Base-by-base conservation (phyloP, 2,329 filamentous ascomycete species). In the Colletotrichum gigasporum region DNA sequence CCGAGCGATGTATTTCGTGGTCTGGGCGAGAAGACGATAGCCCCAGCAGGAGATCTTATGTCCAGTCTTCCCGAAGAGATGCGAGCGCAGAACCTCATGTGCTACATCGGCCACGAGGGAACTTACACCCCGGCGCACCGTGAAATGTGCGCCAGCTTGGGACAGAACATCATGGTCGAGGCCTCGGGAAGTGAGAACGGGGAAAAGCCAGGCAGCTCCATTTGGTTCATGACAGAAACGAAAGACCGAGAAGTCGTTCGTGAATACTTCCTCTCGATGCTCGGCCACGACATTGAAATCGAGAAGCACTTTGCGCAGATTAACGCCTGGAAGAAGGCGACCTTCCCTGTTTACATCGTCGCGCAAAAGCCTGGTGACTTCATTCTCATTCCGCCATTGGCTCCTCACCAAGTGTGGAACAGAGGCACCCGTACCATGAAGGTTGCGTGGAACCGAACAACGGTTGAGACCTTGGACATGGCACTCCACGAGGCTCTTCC, bases 211-310 rank as follows among this genome's bases (percentile, higher is more conserved):
- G 96, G 96, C 2, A 97, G 92, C 57, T 97, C 96, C 0, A 87
- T 99, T 35, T 99, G 96, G 96, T 97, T 98, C 74, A 98, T 99
- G 96, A 98, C 96, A 0, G 94, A 97, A 75, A 94, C 90, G 34
- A 96, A 96, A 71, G 96, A 99, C 72, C 90, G 96, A 2, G 90
- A 94, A 66, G 85, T 95, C 4, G 94, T 98, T 2, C 90, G 94
- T 0, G 95, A 98, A 72, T 98, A 97, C 75, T 99, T 96, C 82
- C 81, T 96, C 50, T 97, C 94, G 1, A 92, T 93, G 76, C 84
- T 99, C 5, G 96, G 96, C 1, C 96, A 99, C 73, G 95, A 99
- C 71, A 94, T 98, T 65, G 95, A 98, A 73, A 93, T 98, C 16
- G 96, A 99, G 74, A 93, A 95, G 69, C 95, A 98, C 76, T 98